phyloP scores from a whole-genome alignment of 768 basidiomycete species.

The Boletus rubescentipes region DNA sequence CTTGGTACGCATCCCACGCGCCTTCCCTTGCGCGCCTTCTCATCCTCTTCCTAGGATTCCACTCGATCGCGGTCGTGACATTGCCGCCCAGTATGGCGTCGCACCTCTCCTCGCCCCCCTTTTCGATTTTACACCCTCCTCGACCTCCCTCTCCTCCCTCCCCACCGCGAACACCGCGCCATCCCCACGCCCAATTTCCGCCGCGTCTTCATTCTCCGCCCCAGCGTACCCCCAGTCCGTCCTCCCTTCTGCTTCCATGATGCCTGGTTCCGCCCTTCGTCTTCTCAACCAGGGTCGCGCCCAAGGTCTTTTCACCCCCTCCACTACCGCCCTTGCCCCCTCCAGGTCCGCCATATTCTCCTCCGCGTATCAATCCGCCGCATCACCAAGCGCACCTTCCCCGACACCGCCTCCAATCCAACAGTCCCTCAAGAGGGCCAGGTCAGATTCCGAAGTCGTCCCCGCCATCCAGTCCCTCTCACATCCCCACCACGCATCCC shows the following conservation, averaged over 20 bases:
- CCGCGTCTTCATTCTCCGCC: slow-evolving; percentile 65
- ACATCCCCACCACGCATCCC: slow-evolving; percentile 19
- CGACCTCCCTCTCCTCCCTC: slow-evolving; percentile 66
- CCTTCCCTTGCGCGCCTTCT: slow-evolving; percentile 4
- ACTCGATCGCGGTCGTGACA: slow-evolving; percentile 88
- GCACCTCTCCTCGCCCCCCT: slow-evolving; percentile 83
- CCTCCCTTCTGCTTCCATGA: slow-evolving; percentile 79
- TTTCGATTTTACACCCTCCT: slow-evolving; percentile 88
- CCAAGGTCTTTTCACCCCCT: slow-evolving; percentile 83
- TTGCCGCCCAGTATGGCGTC: slow-evolving; percentile 91
- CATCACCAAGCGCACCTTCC: slow-evolving; percentile 51
- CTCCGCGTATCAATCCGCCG: slow-evolving; percentile 46
- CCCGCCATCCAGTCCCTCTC: slow-evolving; percentile 15
- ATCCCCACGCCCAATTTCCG: slow-evolving; percentile 64
- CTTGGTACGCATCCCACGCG: slow-evolving; percentile 64
- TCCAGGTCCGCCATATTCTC: slow-evolving; percentile 52
- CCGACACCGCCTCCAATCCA: slow-evolving; percentile 50
- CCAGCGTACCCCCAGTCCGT: slow-evolving; percentile 51
- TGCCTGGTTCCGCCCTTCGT: slow-evolving; percentile 84
- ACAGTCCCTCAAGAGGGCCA: slow-evolving; percentile 55
- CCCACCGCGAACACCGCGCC: slow-evolving; percentile 49
- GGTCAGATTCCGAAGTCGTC: slow-evolving; percentile 63
- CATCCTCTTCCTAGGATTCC: slow-evolving; percentile 71
- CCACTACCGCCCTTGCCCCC: slow-evolving; percentile 58
- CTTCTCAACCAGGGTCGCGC: slow-evolving; percentile 83